Percentiles rank a stretch among this genome's conserved stretches.
Conservation (phyloP, 2,329 filamentous ascomycete genomes). For the Microcyclospora tardicrescens region DNA sequence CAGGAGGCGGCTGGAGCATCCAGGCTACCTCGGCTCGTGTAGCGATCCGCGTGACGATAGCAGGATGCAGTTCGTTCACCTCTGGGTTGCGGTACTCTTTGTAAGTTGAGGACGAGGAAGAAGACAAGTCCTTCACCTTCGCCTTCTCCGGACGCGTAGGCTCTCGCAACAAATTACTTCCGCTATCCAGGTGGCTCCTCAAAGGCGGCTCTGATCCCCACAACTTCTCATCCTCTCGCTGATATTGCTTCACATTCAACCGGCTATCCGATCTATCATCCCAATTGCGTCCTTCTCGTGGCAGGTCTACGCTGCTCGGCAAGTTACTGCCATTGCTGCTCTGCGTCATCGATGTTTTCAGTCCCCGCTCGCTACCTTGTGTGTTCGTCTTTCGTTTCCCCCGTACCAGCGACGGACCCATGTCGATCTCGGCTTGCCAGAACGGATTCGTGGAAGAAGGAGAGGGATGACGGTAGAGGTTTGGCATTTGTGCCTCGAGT, state of each 20-base stretch:
- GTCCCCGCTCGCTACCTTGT: conserved; percentile 18
- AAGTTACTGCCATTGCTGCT: conserved; percentile 31
- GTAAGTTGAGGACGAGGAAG: conserved; percentile 17
- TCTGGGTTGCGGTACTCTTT: conserved; percentile 33
- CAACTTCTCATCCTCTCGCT: conserved; percentile 76
- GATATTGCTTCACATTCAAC: conserved; percentile 69
- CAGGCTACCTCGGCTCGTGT: conserved; percentile 55
- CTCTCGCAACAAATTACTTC: conserved; percentile 21
- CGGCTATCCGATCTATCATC: conserved; percentile 32
- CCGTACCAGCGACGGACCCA: conserved; percentile 52
- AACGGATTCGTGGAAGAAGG: conserved; percentile 79
- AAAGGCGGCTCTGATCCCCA: conserved; percentile 46
- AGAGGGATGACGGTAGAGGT: conserved; percentile 59
- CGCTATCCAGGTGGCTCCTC: conserved; percentile 7
- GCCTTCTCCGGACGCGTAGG: conserved; percentile 26
- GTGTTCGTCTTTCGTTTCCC: conserved; percentile 31
- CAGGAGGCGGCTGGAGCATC: conserved; percentile 91
- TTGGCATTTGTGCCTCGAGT: conserved; percentile 54
- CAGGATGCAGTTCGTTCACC: conserved; percentile 56
- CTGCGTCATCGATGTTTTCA: conserved; percentile 46
- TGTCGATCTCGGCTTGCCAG: conserved; percentile 74
- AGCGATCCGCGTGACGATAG: conserved; percentile 26
- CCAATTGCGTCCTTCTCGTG: conserved; percentile 20
- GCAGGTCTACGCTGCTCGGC: conserved; percentile 13
- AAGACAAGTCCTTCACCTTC: conserved; percentile 5